Evolutionary conservation across 257 asterid genomes (phyloP).

Genomic region (Verbena officinalis): DNA sequence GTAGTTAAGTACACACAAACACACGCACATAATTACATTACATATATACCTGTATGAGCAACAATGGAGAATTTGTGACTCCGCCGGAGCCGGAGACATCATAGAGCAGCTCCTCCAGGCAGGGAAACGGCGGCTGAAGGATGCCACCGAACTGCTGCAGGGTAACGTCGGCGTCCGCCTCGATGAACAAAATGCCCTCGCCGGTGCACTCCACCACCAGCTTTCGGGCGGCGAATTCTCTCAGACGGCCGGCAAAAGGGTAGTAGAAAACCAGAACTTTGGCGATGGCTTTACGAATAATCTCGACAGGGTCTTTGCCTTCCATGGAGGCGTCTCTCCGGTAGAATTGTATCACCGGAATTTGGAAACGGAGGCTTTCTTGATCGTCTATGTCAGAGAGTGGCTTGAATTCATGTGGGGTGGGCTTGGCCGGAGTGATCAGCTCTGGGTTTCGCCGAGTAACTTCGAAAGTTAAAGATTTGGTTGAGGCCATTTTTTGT

Average conservation of each 20-base stretch:
- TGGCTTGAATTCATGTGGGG: slow-evolving; percentile 52
- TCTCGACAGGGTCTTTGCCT: slow-evolving; percentile 49
- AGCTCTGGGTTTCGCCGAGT: slow-evolving; percentile 46
- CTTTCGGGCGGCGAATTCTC: slow-evolving; percentile 51
- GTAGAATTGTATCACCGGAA: slow-evolving; percentile 65
- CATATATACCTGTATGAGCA: slow-evolving; percentile 82
- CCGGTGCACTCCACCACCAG: slow-evolving; percentile 79
- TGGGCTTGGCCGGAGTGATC: slow-evolving; percentile 55
- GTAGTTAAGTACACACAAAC: too few species aligned
- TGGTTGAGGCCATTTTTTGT: slow-evolving; percentile 36
- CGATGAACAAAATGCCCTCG: slow-evolving; percentile 64
- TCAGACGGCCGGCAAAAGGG: slow-evolving; percentile 74
- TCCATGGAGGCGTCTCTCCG: slow-evolving; percentile 26
- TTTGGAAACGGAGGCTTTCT: slow-evolving; percentile 65
- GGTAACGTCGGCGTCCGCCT: slow-evolving; percentile 62
- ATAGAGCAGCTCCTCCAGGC: slow-evolving; percentile 61
- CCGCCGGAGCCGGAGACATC: slow-evolving; percentile 58
- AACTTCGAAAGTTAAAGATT: slow-evolving; percentile 43
- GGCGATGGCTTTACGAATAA: slow-evolving; percentile 55
- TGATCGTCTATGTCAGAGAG: slow-evolving; percentile 76
- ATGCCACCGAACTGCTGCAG: slow-evolving; percentile 56
- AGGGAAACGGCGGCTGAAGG: slow-evolving; percentile 66
- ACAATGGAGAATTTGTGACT: slow-evolving; percentile 46
- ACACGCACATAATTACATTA: too few species aligned
- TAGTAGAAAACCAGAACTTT: slow-evolving; percentile 62